A percentile compares a stretch with the other conserved stretches of the same genome.
Conservation (phyloP, 768 basidiomycete genomes). For the Mrakia blollopis region DNA sequence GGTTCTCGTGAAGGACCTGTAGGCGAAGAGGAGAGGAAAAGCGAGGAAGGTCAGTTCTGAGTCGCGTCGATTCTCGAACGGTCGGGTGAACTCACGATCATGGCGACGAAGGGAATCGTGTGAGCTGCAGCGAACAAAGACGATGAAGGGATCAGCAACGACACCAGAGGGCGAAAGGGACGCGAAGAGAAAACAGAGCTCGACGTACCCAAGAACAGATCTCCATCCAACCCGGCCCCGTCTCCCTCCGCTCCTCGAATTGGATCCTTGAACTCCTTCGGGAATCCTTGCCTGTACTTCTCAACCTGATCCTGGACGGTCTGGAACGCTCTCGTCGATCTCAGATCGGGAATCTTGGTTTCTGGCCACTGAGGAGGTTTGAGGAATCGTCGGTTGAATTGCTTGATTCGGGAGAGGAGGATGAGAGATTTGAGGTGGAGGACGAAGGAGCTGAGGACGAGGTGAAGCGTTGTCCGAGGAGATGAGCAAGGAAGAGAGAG, state of each 20-base stretch:
- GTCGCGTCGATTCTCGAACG: too few relatives aligned
- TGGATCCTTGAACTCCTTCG: constrained; percentile 12
- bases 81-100: background rate
- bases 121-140: background rate
- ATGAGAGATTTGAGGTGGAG: constrained; percentile 25
- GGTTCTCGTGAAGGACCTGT: constrained; percentile 23
- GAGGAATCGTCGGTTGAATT: constrained; percentile 30
- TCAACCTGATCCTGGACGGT: constrained; percentile 28
- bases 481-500: too few relatives aligned
- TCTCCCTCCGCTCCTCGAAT: background rate
- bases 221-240: background rate
- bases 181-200: background rate
- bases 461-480: too few relatives aligned
- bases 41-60: too few relatives aligned
- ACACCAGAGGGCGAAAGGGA: too few relatives aligned
- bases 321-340: constrained; percentile 12
- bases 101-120: constrained; percentile 12
- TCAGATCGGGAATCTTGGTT: background rate
- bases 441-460: constrained; percentile 18
- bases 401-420: constrained; percentile 29
- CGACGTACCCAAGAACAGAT: constrained; percentile 4
- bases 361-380: constrained; percentile 17
- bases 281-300: constrained; percentile 11
- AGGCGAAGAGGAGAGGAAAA: background rate
- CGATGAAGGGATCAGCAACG: background rate